Base-by-base conservation (phyloP, 2,329 filamentous ascomycete genomes). In the Aspergillus pseudotamarii region DNA sequence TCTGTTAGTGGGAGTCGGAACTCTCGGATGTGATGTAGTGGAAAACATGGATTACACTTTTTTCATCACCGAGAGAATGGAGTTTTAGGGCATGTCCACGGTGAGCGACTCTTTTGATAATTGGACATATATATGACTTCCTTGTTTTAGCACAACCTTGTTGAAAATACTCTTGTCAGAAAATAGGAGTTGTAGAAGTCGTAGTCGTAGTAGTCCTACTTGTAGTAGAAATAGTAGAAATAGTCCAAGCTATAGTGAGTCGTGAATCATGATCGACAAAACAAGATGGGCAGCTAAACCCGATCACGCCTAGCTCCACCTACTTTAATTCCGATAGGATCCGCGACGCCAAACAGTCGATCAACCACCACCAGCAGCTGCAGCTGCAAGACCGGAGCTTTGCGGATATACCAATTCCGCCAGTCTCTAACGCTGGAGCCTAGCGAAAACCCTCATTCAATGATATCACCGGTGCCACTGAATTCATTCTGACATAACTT, bases 401-500 rank as follows among this genome's bases (percentile, higher is more conserved):
- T 55, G 51, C 51, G 51, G 62, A 63, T 63, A 62, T 60, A 46
- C 50, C 54, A 21, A 28, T 54, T 23, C 51, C 50, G 32, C 23
- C 32, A 26, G 45, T n/a, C 32, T 43, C 48, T 34, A 45, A 34
- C 41, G 12, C 34, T 38, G 12, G 12, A 38, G 30, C 36, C 14
- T 21, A 14, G n/a, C 14, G 30, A 19, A 36, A 43, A 23, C 8
- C 11, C n/a, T 30, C 26, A 34, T 59, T 63, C 58, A 48, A 64
- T 68, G 66, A 68, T 66, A 68, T 68, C 66, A 68, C 59, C 32
- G 60, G 60, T 45, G 59, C 59, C 62, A 61, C 21, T 45, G 36
- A 32, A 23, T 19, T 28, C 54, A 60, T 58, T 38, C 38, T 56
- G 65, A 62, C 55, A 57, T 51, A 55, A 23, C n/a, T 9, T 21